phyloP scores from a whole-genome alignment of 495 filamentous ascomycete genomes.

The Chaetomium fimeti region DNA sequence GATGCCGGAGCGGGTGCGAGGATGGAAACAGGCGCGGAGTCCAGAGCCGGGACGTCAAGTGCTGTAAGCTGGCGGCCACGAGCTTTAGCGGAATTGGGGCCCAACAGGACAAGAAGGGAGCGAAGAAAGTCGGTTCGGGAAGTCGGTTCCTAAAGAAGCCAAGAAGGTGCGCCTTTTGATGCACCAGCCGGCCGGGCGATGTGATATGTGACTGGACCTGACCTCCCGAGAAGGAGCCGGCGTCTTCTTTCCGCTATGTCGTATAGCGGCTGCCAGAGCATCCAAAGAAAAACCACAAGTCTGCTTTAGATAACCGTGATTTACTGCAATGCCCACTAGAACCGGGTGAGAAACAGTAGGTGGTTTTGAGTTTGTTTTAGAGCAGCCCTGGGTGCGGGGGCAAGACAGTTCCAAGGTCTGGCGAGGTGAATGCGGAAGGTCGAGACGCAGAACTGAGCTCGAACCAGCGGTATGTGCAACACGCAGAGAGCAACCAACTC shows the following conservation, averaged over 20 bases:
- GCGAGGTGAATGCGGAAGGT: not conserved
- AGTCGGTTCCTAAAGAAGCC: not conserved
- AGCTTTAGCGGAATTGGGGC: not conserved
- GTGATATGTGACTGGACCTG: not conserved
- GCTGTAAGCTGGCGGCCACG: not conserved
- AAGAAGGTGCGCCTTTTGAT: not conserved
- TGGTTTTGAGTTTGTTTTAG: not conserved
- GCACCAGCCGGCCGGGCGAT: not conserved
- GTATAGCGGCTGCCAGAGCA: not conserved
- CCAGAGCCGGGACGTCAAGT: not conserved
- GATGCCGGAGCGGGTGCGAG: constrained; percentile 19
- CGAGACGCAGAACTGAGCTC: not conserved
- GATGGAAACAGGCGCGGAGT: not conserved
- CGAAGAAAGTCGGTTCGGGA: not conserved
- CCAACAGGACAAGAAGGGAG: not conserved
- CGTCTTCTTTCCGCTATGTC: not conserved
- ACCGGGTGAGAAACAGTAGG: no score
- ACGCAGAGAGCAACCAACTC: constrained; percentile 3
- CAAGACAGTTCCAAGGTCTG: not conserved
- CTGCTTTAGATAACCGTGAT: no score
- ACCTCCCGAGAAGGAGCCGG: not conserved
- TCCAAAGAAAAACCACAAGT: no score
- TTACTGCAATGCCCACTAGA: no score
- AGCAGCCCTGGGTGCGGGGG: not conserved
- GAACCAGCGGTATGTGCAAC: constrained; percentile 7